Base-by-base conservation (phyloP, 164 flowering plant genomes). In the Vitis riparia region DNA sequence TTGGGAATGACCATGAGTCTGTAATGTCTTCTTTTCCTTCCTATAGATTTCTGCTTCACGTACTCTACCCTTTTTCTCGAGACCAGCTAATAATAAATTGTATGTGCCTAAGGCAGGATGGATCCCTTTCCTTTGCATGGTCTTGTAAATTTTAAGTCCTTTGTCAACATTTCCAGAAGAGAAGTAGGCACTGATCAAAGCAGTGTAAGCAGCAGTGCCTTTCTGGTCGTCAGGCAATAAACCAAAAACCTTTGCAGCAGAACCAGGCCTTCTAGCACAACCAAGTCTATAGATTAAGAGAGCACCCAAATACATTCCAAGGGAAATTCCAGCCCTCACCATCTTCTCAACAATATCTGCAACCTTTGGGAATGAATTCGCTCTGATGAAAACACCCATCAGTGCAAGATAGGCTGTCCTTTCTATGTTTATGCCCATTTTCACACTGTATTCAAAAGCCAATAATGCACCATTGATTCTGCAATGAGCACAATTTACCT, bases 231-330 rank as follows among this genome's bases (percentile, higher is more conserved):
- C 79, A 44, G 87, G 87, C 73, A 94, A 73, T n/a, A 86, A 68
- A 56, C 80, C 37, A 57, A 92, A 94, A 55, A 92, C 58, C 68
- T 75, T 83, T 63, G 71, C 78, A 63, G 94, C 90, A 70, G 70
- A 78, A 59, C 17, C 66, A n/a, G 79, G 74, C 79, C 74, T 82
- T 75, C 82, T 79, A 56, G 82, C 80, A 73, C 75, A 63, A 0
- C 99, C 98, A 74, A 91, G 87, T 76, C 81, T 84, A 82, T 85
- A 79, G 50, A 92, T 83, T 58, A 94, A 65, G 11, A 83, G 80
- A 14, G 90, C 74, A 72, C 73, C 68, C 5, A 76, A 75, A 79
- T 88, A 78, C 11, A 81, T 68, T 67, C 95, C 97, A 61, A 83
- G 83, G 67, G 84, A 76, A 62, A 82, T 66, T 55, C 91, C 87